Base-by-base conservation (phyloP, 768 basidiomycete genomes). In the Russula virescens region DNA sequence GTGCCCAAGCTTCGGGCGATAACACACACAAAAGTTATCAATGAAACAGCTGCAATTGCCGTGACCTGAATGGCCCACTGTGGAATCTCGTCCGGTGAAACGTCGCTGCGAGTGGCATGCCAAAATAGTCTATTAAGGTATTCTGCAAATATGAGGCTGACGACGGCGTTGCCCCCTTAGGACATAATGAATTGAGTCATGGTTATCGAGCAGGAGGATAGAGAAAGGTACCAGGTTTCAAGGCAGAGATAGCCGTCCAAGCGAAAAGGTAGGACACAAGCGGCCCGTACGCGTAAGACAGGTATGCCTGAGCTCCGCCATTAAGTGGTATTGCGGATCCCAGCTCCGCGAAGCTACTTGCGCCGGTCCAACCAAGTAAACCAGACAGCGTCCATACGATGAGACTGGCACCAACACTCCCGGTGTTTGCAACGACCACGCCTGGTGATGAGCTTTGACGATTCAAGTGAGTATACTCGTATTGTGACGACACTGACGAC, bases 21-120 rank as follows among this genome's bases (percentile, higher is more conserved):
- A 7, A 93, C 81, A 71, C 94, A 95, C 8, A 98, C 76, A n/a
- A 83, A 64, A 1, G 87, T 85, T 23, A 96, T 87, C 28, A 87
- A 51, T 2, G 86, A 62, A 43, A 98, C 82, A 60, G 92, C 91
- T 50, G 78, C 78, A 54, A 81, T 73, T 5, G 93, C 96, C 43
- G 89, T 91, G 62, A 94, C 75, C 77, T 94, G 96, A 76, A 91
- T 91, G 26, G 91, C 85, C 91, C 94, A 93, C 68, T 89, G 84
- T 28, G 96, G 94, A 55, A 97, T 85, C 43, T 82, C 83, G 69
- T 87, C 85, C 21, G 88, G 85, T 58, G 89, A 86, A 72, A 83
- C 82, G 62, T 90, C 84, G 62, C 80, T 79, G 62, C 82, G 79
- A n/a, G 86, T 81, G 38, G 80, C 81, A 69, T 90, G 88, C 79